Evolutionary conservation across 495 filamentous ascomycete species (phyloP).

Genomic region (Aspergillus saccharolyticus): DNA sequence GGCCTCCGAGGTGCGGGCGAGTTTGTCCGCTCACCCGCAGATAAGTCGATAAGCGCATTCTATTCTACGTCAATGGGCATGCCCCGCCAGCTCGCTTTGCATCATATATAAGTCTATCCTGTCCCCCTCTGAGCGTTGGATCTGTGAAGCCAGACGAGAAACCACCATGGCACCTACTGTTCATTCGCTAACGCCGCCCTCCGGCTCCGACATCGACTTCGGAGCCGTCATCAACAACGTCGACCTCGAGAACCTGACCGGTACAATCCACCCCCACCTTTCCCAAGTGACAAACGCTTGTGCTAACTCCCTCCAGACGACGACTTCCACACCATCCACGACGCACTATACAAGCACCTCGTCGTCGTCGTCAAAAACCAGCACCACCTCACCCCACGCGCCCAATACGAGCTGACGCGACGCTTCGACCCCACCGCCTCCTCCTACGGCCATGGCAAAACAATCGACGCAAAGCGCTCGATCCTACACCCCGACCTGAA

Average conservation of each 20-base stretch:
- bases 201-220: constrained; percentile 52
- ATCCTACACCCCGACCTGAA: constrained; percentile 74
- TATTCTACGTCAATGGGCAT: not conserved
- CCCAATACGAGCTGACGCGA: constrained; percentile 65
- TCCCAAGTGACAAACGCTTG: constrained; percentile 4
- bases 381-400: constrained; percentile 52
- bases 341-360: constrained; percentile 57
- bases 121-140: not conserved
- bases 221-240: constrained; percentile 52
- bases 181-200: constrained; percentile 19
- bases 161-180: constrained; percentile 14
- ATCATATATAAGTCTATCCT: not conserved
- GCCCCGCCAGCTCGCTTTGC: not conserved
- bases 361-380: constrained; percentile 68
- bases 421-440: constrained; percentile 61
- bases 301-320: constrained; percentile 36
- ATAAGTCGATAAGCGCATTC: not conserved
- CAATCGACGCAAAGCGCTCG: constrained; percentile 59
- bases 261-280: too few relatives aligned
- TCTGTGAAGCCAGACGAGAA: not conserved
- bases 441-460: constrained; percentile 69
- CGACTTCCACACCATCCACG: constrained; percentile 53
- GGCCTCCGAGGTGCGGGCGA: not conserved
- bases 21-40: not conserved
- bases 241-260: constrained; percentile 56